Conservation (phyloP, 2,329 filamentous ascomycete genomes). For the Stemphylium beticola region DNA sequence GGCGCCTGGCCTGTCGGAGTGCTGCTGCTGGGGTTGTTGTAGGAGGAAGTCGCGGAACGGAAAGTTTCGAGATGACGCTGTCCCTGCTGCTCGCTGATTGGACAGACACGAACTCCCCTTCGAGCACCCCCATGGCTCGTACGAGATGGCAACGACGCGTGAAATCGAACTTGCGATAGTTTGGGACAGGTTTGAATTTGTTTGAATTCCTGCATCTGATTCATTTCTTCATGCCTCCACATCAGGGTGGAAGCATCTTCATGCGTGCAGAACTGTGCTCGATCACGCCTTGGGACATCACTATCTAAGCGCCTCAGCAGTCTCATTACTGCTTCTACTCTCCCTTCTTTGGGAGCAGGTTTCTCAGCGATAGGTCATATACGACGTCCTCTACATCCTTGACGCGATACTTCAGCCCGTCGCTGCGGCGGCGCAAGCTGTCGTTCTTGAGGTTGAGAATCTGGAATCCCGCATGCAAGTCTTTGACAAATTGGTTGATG, state of each 20-base stretch:
- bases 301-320: not conserved
- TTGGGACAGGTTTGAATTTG: not conserved
- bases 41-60: slow-evolving; percentile 20
- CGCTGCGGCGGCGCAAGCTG: slow-evolving; percentile 81
- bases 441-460: slow-evolving; percentile 98
- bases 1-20: slow-evolving; percentile 24
- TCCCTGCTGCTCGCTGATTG: slow-evolving; percentile 26
- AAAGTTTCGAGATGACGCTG: slow-evolving; percentile 19
- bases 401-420: slow-evolving; percentile 95
- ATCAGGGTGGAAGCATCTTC: not conserved
- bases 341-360: slow-evolving; percentile 63
- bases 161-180: not conserved
- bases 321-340: slow-evolving; percentile 11
- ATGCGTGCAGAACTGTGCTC: not conserved
- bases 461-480: slow-evolving; percentile 94
- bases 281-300: not conserved
- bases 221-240: not conserved
- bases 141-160: not conserved
- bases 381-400: slow-evolving; percentile 99
- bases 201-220: not conserved
- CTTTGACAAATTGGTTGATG: slow-evolving; percentile 92
- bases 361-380: slow-evolving; percentile 89
- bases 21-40: slow-evolving; percentile 14
- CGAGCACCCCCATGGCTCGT: slow-evolving; percentile 9
- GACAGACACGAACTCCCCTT: not conserved